Conservation (phyloP, 2,329 filamentous ascomycete species). For the Epichloe hybrida region DNA sequence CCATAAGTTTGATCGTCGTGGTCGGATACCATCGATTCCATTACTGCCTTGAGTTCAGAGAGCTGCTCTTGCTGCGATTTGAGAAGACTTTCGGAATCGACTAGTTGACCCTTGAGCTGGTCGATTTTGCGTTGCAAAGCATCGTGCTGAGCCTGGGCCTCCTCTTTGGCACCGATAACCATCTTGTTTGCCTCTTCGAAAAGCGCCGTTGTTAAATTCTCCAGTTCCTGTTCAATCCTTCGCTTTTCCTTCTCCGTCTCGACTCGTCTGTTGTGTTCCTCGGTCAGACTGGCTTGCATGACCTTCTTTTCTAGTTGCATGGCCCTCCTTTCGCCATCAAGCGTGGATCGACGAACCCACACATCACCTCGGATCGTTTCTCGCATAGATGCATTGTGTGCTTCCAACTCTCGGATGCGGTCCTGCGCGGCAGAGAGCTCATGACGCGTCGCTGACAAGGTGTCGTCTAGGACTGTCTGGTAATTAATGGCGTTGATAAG, state of each 20-base stretch:
- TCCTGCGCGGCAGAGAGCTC: conserved; percentile 65
- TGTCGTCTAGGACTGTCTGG: conserved; percentile 84
- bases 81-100: conserved; percentile 74
- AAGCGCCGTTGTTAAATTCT: conserved; percentile 79
- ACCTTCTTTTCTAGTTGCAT: conserved; percentile 46
- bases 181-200: conserved; percentile 98
- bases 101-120: conserved; percentile 70
- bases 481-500: conserved; percentile 96
- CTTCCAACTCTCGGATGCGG: conserved; percentile 55
- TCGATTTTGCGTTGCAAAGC: conserved; percentile 72
- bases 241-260: conserved; percentile 68
- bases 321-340: conserved; percentile 57
- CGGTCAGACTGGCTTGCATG: conserved; percentile 43
- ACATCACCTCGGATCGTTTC: conserved; percentile 61
- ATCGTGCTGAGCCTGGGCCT: conserved; percentile 76
- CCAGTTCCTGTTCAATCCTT: conserved; percentile 82
- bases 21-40: conserved; percentile 72
- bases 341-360: conserved; percentile 58
- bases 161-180: conserved; percentile 78
- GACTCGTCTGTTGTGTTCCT: conserved; percentile 51
- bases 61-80: conserved; percentile 89
- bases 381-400: conserved; percentile 50
- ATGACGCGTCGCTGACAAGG: conserved; percentile 65
- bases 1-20: conserved; percentile 57
- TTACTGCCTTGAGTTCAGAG: conserved; percentile 76